A percentile compares a stretch with the other conserved stretches of the same genome.
Evolutionary conservation across 1,139 yeast species (phyloP).

Genomic region (Entelexis paramagnoliae): DNA sequence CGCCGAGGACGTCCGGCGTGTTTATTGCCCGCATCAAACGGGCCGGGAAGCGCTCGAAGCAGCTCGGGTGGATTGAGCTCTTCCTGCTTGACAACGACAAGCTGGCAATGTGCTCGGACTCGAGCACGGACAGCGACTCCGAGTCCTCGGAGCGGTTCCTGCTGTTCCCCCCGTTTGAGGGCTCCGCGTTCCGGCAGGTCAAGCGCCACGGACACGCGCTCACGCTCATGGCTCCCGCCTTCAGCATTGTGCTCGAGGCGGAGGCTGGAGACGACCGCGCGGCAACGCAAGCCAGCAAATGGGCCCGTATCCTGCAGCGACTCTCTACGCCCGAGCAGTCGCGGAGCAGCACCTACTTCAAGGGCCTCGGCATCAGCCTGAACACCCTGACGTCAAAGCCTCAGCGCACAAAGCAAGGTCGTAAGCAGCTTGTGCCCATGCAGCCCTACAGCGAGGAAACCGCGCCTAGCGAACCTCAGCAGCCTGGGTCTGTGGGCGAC

Average conservation of each 20-base stretch:
- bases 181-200: conserved; percentile 19
- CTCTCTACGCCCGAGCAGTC: conserved; percentile 8
- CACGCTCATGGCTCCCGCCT: conserved; percentile 14
- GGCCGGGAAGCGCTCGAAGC: conserved; percentile 10
- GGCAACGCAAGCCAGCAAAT: conserved; percentile 11
- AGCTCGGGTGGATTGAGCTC: conserved; percentile 20
- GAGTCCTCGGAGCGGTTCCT: conserved; percentile 12
- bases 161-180: conserved; percentile 22
- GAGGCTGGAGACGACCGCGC: conserved; percentile 7
- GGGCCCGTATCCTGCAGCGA: conserved; percentile 19
- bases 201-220: conserved; percentile 21
- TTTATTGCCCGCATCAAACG: conserved; percentile 19
- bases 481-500: neutral
- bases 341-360: conserved; percentile 2
- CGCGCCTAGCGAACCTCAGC: neutral
- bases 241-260: conserved; percentile 14
- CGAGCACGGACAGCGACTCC: neutral
- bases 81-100: conserved; percentile 18
- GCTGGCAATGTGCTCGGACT: conserved; percentile 20
- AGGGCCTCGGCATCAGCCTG: conserved; percentile 22
- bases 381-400: neutral
- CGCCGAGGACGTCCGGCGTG: conserved; percentile 20
- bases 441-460: neutral
- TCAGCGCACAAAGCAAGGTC: neutral
- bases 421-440: conserved; percentile 3